Conservation (phyloP, 2,329 filamentous ascomycete genomes). For the Xylaria sp. region DNA sequence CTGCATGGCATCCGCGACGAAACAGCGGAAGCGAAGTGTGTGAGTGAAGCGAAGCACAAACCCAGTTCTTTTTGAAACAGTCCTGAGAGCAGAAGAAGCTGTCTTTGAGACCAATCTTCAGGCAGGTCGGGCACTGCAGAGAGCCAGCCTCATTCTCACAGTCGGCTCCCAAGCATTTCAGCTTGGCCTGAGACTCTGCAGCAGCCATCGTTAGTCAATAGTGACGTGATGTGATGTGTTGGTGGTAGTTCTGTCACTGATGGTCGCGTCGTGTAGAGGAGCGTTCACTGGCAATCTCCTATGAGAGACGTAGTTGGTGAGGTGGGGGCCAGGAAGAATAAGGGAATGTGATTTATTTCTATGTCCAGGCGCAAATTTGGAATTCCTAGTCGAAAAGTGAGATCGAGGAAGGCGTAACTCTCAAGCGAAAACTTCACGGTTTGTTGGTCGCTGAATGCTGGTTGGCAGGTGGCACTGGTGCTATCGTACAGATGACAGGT, state of each 20-base stretch:
- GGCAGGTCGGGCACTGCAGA: slow-evolving; percentile 89
- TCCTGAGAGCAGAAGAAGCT: slow-evolving; percentile 98
- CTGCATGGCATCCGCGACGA: slow-evolving; percentile 1
- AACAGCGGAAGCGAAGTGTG: not conserved
- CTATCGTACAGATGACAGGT: not conserved
- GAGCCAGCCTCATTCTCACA: slow-evolving; percentile 81
- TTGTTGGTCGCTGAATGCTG: not conserved
- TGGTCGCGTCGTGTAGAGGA: not conserved
- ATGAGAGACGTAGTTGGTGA: not conserved
- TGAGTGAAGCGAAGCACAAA: slow-evolving; percentile 44
- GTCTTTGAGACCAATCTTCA: slow-evolving; percentile 80
- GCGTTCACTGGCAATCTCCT: too few species aligned
- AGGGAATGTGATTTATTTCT: not conserved
- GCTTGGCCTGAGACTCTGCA: slow-evolving; percentile 49
- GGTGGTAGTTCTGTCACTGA: not conserved
- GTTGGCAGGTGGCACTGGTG: not conserved
- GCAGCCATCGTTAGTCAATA: slow-evolving; percentile 28
- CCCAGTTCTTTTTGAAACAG: slow-evolving; percentile 99
- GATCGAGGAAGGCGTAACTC: not conserved
- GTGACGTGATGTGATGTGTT: not conserved
- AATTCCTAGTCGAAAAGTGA: not conserved
- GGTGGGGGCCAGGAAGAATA: not conserved
- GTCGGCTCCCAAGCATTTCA: slow-evolving; percentile 73
- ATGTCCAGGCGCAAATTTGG: not conserved
- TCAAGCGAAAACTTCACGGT: not conserved